A percentile compares a stretch with the other conserved stretches of the same genome.
phyloP scores from a whole-genome alignment of 1,284 basidiomycete species.

The Ustilago tritici region DNA sequence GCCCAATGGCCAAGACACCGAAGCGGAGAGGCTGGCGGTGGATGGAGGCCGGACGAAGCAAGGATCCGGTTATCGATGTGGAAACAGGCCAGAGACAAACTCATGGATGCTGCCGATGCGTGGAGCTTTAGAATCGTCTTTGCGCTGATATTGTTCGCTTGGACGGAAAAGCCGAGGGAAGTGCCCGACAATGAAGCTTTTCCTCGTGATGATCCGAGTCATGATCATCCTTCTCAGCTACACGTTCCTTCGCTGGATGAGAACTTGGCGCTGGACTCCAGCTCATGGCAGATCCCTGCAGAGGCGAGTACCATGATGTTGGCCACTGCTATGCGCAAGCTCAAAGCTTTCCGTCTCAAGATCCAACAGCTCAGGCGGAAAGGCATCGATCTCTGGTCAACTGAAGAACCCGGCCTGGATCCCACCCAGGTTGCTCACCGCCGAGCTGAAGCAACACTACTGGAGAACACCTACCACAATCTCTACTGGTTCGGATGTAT shows the following conservation, averaged over 20 bases:
- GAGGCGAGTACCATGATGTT: slow-evolving; percentile 51
- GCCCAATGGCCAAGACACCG: slow-evolving; percentile 44
- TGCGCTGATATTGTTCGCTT: slow-evolving; percentile 48
- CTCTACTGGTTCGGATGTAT: slow-evolving; percentile 40
- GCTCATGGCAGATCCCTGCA: slow-evolving; percentile 37
- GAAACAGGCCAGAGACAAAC: slow-evolving; percentile 45
- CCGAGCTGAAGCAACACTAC: slow-evolving; percentile 24
- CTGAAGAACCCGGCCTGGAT: slow-evolving; percentile 22
- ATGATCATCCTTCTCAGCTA: slow-evolving; percentile 23
- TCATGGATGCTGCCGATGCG: slow-evolving; percentile 44
- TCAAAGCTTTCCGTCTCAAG: slow-evolving; percentile 39
- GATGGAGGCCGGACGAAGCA: slow-evolving; percentile 35
- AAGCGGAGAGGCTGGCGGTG: background rate
- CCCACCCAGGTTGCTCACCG: slow-evolving; percentile 19
- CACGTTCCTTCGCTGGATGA: slow-evolving; percentile 41
- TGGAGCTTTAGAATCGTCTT: slow-evolving; percentile 47
- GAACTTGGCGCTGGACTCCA: slow-evolving; percentile 41
- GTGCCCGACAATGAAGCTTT: slow-evolving; percentile 36
- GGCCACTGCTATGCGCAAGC: slow-evolving; percentile 44
- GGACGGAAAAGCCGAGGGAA: slow-evolving; percentile 47
- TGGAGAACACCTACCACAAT: slow-evolving; percentile 46
- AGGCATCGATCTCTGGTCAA: slow-evolving; percentile 43
- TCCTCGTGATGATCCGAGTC: slow-evolving; percentile 9
- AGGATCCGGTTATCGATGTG: slow-evolving; percentile 36
- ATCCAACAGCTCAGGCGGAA: slow-evolving; percentile 37